Evolutionary conservation across 73 alveolate species (phyloP), one percentile per base, ranked within the genome.

Genomic region (Paramecium sonneborni): DNA sequence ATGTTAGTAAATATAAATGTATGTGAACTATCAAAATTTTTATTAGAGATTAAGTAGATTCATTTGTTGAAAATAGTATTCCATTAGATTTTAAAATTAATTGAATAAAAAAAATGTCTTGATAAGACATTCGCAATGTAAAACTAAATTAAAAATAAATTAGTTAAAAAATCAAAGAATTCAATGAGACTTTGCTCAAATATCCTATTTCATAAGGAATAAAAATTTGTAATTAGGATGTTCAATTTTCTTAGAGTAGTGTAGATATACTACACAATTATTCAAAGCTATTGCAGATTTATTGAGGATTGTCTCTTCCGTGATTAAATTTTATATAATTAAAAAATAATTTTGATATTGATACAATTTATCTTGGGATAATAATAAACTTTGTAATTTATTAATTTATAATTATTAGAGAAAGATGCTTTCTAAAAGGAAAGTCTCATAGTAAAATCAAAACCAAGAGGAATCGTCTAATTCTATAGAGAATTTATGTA

Each of bases 371-470:
- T 26, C 12, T 12, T 30, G 12, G 6, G 84, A 62, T 26, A 12
- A 62, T 21, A 32, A 15, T 62, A 5, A 24, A 8, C 38, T 15
- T 57, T 57, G 2, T 44, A 52, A 52, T 62, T 30, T 62, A 62
- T 62, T 62, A 30, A 30, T 62, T 30, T 30, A 62, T 62, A 62
- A 62, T 62, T 62, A 30, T 12, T 30, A 15, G 3, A 62, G 39
- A 11, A 23, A 62, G 48, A 62, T 62, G 84, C 10, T 62, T 14
- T 62, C 84, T 2, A 62, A 62, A n/a, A 62, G 84, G 44, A 62
- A 62, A 24, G 84, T 62, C 21, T 62, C 84, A 6, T 62, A 26
- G 14, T 62, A 62, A 62, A 62, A 62, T 62, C 84, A 62, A 62
- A 62, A 62, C 24, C 84, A 62, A 14, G 84, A 62, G 9, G 84